Conservation (phyloP, 2,329 filamentous ascomycete species). For the Colletotrichum liaoningense region DNA sequence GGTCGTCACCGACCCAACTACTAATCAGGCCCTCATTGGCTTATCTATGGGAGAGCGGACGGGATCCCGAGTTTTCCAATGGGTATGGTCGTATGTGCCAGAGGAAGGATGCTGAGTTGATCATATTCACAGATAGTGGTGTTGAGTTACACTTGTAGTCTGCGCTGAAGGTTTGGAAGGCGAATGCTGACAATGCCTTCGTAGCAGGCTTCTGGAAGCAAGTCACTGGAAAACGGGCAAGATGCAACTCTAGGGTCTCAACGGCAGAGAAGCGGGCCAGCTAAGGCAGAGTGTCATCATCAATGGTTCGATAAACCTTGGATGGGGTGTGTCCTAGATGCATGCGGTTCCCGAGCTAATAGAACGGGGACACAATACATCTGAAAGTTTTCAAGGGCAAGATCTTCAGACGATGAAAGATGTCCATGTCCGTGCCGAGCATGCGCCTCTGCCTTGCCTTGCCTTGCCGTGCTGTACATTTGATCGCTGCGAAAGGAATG, state of each 20-base stretch:
- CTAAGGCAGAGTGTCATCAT: conserved; percentile 6
- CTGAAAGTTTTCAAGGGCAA: background rate
- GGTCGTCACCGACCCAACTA: too few species aligned
- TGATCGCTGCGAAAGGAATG: background rate
- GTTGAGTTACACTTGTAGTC: too few species aligned
- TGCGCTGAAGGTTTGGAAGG: background rate
- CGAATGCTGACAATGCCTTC: background rate
- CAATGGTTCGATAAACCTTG: background rate
- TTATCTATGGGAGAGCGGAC: too few species aligned
- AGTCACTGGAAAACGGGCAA: background rate
- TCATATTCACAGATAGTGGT: too few species aligned
- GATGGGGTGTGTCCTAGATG: background rate
- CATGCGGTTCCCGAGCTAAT: background rate
- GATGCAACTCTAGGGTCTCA: background rate
- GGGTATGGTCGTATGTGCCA: too few species aligned
- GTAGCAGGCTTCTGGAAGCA: conserved; percentile 5
- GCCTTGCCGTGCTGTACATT: background rate
- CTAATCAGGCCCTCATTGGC: too few species aligned
- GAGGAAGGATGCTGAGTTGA: fast-evolving
- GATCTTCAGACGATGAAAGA: conserved; percentile 3
- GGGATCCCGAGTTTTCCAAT: too few species aligned
- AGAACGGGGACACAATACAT: background rate
- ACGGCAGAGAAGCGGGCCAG: background rate
- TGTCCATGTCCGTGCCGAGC: background rate
- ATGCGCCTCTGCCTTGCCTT: background rate